These are phyloP conservation scores for Punctularia strigosozonata DNA, from an alignment of 768 basidiomycete genomes.

Conservation along the genomic window DNA sequence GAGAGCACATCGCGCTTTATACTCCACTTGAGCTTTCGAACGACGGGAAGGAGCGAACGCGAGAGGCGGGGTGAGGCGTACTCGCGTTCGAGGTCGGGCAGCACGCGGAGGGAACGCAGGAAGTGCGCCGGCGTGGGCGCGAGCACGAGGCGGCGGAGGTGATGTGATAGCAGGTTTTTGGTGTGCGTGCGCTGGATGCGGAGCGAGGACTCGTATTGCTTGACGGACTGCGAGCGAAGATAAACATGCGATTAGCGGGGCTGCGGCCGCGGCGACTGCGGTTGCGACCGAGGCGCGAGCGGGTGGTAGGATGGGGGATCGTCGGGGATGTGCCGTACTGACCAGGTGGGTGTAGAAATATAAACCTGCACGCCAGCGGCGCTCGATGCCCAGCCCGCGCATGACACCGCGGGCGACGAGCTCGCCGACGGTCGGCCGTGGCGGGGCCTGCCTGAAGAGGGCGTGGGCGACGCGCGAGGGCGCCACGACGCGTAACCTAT, in stretches of 20 bases:
- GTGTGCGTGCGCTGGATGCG: conserved; percentile 43
- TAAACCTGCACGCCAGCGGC: conserved; percentile 51
- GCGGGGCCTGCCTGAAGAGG: conserved; percentile 45
- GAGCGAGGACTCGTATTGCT: conserved; percentile 51
- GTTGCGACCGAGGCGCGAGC: no score
- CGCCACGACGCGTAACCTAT: conserved; percentile 46
- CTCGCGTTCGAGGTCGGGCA: conserved; percentile 56
- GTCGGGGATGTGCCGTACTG: conserved; percentile 13
- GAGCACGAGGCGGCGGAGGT: conserved; percentile 44
- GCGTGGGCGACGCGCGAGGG: conserved; percentile 60
- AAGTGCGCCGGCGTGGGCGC: conserved; percentile 18
- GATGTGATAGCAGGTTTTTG: conserved; percentile 36
- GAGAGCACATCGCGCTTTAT: conserved; percentile 53
- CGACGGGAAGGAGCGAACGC: conserved; percentile 47
- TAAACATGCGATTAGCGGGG: conserved; percentile 4
- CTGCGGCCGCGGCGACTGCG: no score
- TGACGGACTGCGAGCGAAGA: conserved; percentile 37
- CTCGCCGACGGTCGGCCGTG: conserved; percentile 53
- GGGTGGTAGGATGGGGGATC: conserved; percentile 3
- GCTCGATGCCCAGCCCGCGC: conserved; percentile 52
- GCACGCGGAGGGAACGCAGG: conserved; percentile 37
- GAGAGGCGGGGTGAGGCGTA: conserved; percentile 44
- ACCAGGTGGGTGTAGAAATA: conserved; percentile 58
- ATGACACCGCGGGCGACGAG: conserved; percentile 62
- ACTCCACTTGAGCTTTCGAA: conserved; percentile 63